Evolutionary conservation across 306 rosid genomes (phyloP), one percentile per base, ranked within the genome.

Genomic region (Vigna trinervia): DNA sequence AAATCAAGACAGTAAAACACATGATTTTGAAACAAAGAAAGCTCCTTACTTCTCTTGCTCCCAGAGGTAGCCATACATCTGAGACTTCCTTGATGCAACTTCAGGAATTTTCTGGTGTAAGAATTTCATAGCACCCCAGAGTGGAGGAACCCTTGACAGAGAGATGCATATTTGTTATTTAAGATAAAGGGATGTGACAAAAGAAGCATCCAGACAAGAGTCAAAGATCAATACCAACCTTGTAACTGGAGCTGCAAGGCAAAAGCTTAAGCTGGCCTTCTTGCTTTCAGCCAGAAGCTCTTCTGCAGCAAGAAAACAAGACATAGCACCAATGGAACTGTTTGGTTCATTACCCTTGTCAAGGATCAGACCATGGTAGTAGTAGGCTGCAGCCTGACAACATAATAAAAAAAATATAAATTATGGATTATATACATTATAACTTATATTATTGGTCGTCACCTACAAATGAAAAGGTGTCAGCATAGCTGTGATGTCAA

Each of bases 231-330:
- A 73, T 73, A 82, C 83, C 62, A 78, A 89, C 96, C 99, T 92
- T 78, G 96, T 95, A 19, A 89, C 96, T 28, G 99, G 97, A 79
- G 88, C 78, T 75, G 96, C 92, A 62, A 95, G 96, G 82, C 96
- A 92, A 83, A 89, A 92, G 88, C 88, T 89, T 66, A 92, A 76
- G 85, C 92, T 89, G 10, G 91, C 92, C 78, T 88, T 95, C 87
- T 91, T 95, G 88, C 97, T 85, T 87, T 92, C 97, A 12, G 77
- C 68, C 36, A 91, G 82, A 82, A 95, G 87, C 80, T 92, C 90
- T 86, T 92, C 97, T 8, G 99, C 93, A 6, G 97, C 96, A 71
- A 95, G 97, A 85, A 95, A 95, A 80, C 99, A 90, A 22, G 92
- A 92, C 28, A 89, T 89, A 0, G 96, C 97, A 1, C 84, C 70